Percentiles rank a stretch among this genome's conserved stretches.
Evolutionary conservation across 2,329 filamentous ascomycete species (phyloP).

Genomic region (Sclerotinia trifoliorum): DNA sequence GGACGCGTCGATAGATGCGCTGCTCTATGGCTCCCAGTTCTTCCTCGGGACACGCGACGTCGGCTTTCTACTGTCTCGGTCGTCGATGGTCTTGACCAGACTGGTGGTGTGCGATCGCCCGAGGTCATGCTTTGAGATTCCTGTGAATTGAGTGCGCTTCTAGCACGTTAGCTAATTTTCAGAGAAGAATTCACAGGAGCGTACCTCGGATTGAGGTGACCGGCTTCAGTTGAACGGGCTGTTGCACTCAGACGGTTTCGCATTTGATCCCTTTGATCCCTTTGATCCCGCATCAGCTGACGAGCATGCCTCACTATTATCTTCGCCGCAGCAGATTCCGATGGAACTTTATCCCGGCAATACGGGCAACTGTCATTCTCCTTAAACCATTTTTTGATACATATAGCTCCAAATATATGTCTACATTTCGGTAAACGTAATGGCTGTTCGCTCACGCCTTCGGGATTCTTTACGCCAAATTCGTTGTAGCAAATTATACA

Average conservation of each 20-base stretch:
- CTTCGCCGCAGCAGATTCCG: slow-evolving; percentile 42
- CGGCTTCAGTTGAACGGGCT: background rate
- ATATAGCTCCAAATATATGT: slow-evolving; percentile 63
- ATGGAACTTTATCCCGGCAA: slow-evolving; percentile 60
- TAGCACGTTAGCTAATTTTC: slow-evolving; percentile 4
- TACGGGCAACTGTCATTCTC: slow-evolving; percentile 64
- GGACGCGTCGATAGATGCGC: slow-evolving; percentile 28
- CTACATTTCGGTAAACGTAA: slow-evolving; percentile 60
- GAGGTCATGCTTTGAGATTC: background rate
- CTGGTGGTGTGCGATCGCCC: slow-evolving; percentile 1
- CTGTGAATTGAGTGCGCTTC: slow-evolving; percentile 10
- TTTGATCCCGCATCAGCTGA: background rate
- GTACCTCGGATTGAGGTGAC: background rate
- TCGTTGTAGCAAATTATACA: slow-evolving; percentile 67
- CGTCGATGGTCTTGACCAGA: background rate
- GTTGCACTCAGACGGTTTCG: background rate
- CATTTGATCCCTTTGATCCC: background rate
- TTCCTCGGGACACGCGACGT: slow-evolving; percentile 32
- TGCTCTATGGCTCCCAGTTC: slow-evolving; percentile 28
- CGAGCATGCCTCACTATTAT: slow-evolving; percentile 22
- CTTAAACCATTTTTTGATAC: slow-evolving; percentile 64
- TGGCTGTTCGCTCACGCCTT: slow-evolving; percentile 56
- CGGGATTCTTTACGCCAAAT: slow-evolving; percentile 55
- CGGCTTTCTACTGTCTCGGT: slow-evolving; percentile 27
- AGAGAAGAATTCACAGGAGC: background rate